Base-by-base conservation (phyloP, 2,329 filamentous ascomycete species). In the Xylariales sp. region DNA sequence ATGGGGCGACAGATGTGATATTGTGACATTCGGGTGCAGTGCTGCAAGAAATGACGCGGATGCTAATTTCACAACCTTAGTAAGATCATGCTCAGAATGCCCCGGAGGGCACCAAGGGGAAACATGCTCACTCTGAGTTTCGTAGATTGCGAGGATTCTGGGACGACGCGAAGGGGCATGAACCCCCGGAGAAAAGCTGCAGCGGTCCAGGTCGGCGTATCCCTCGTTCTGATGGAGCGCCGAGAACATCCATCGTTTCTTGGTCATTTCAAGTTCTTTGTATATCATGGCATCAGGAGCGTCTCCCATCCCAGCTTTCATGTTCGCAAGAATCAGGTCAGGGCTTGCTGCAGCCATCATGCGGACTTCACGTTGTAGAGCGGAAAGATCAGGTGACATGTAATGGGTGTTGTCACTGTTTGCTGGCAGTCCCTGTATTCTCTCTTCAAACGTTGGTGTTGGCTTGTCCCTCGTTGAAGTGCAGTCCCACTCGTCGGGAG, bases 201-300 rank as follows among this genome's bases (percentile, higher is more conserved):
- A 19, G 1, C 48, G 43, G 6, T 54, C 47, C 8, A 52, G 34
- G 14, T 55, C 43, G 7, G 55, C 49, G 22, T 67, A 65, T 27
- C 52, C 53, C 66, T 69, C 52, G 69, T 64, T 47, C 63, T 65
- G 46, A 19, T 71, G 68, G 39, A 85, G 60, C 1, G 70, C 70
- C 20, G 73, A 79, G 24, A 82, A 64, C 63, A 88, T 73, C 78
- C 78, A 82, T 29, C 74, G 61, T 51, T 78, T 76, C 53, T 76
- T 76, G 46, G 76, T 72, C 35, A 76, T 62, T 43, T 75, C 74
- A 4, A 75, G 51, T 38, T 74, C 70, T 49, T 67, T 65, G 50
- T 71, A 74, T 15, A 76, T 58, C 27, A 63, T 67, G 3, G 70
- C 64, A 41, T 75, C 70, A 1, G 62, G 56, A 10, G 67, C 61